Conservation (phyloP, 2,329 filamentous ascomycete genomes). For the Aspergillus pseudoviridinutans region DNA sequence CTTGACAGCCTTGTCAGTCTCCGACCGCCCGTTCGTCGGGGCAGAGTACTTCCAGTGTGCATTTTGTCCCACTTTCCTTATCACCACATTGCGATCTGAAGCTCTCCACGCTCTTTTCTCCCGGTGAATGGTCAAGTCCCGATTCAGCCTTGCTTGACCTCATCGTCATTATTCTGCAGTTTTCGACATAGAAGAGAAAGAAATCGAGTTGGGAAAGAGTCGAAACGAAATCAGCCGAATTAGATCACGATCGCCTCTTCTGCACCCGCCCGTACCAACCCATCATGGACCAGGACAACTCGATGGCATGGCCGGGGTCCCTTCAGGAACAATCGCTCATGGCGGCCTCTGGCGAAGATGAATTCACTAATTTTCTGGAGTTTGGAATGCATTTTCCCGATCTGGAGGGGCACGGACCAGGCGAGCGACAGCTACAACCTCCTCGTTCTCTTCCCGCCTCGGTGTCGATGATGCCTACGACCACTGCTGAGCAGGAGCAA, state of each 20-base stretch:
- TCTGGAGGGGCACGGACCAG: constrained; percentile 37
- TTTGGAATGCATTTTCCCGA: constrained; percentile 46
- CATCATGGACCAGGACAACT: constrained; percentile 37
- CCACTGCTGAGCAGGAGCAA: constrained; percentile 25
- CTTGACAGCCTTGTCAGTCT: neutral
- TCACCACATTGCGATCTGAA: neutral
- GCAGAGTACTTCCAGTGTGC: neutral
- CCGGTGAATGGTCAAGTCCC: neutral
- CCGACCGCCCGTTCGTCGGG: neutral
- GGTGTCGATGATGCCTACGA: constrained; percentile 31
- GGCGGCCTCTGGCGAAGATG: constrained; percentile 39
- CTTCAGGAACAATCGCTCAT: constrained; percentile 39
- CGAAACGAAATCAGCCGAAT: neutral
- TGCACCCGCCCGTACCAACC: neutral
- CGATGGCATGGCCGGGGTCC: constrained; percentile 39
- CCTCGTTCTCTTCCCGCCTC: constrained; percentile 29
- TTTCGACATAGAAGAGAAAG: neutral
- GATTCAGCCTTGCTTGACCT: neutral
- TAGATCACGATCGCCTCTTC: neutral
- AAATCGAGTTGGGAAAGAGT: neutral
- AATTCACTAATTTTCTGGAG: constrained; percentile 48
- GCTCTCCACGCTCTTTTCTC: neutral
- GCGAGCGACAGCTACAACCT: constrained; percentile 31
- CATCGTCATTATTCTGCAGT: neutral
- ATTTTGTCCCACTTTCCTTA: neutral